These are phyloP conservation scores for Botrytis aclada DNA, from an alignment of 2,329 filamentous ascomycete species.

Conservation along the genomic window DNA sequence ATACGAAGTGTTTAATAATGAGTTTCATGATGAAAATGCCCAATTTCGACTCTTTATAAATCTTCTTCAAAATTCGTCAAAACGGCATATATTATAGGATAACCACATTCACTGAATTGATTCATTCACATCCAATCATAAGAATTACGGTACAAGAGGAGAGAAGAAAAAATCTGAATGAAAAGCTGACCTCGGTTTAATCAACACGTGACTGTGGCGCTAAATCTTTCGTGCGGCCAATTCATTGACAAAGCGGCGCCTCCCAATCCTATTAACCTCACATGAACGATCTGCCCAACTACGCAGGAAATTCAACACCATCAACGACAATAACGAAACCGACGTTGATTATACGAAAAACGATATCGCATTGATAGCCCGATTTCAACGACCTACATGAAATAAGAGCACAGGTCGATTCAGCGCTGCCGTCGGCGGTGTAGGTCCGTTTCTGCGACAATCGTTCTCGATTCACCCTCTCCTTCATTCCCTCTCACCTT, in stretches of 20 bases:
- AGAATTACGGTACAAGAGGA: background rate
- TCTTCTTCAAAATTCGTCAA: background rate
- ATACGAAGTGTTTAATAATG: background rate
- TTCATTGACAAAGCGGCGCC: slow-evolving; percentile 12
- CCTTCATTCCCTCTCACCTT: slow-evolving; percentile 16
- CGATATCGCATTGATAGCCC: slow-evolving; percentile 20
- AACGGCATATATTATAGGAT: background rate
- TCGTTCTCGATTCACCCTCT: slow-evolving; percentile 21
- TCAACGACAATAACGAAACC: slow-evolving; percentile 27
- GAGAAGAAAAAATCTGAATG: background rate
- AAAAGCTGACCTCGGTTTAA: background rate
- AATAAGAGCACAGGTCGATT: slow-evolving; percentile 19
- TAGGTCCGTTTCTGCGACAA: slow-evolving; percentile 26
- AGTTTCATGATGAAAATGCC: background rate
- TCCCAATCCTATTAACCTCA: slow-evolving; percentile 13
- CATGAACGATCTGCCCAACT: slow-evolving; percentile 7
- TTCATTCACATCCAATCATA: background rate
- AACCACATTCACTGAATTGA: background rate
- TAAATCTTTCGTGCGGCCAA: background rate
- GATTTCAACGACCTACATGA: slow-evolving; percentile 25
- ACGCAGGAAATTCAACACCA: slow-evolving; percentile 21
- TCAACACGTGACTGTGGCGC: slow-evolving; percentile 1
- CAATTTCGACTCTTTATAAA: background rate
- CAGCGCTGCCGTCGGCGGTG: slow-evolving; percentile 27
- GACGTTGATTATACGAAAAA: slow-evolving; percentile 13